phyloP scores from a whole-genome alignment of 2,329 filamentous ascomycete genomes.

The Pseudophaeomoniella oleicola region DNA sequence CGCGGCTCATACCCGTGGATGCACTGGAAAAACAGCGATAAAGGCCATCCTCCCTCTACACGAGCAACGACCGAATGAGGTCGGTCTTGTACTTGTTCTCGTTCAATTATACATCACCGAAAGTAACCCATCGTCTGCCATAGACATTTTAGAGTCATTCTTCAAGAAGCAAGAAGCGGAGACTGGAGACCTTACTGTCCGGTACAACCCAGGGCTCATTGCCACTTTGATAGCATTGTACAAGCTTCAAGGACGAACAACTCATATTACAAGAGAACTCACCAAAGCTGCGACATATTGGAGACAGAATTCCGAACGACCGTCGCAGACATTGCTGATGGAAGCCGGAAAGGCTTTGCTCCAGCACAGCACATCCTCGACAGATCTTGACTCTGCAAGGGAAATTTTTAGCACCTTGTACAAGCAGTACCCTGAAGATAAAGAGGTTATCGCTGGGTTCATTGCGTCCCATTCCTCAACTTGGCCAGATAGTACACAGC shows the following conservation, averaged over 20 bases:
- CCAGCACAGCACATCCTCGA: conserved; percentile 42
- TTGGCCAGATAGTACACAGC: conserved; percentile 21
- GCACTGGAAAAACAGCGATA: conserved; percentile 51
- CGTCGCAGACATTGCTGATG: conserved; percentile 19
- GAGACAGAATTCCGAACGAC: conserved; percentile 46
- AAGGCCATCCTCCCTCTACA: conserved; percentile 55
- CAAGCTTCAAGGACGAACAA: conserved; percentile 56
- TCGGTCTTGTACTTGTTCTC: conserved; percentile 66
- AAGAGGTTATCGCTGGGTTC: conserved; percentile 63
- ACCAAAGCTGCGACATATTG: conserved; percentile 71
- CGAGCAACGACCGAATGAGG: conserved; percentile 60
- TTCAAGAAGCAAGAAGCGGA: conserved; percentile 56
- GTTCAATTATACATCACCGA: conserved; percentile 66
- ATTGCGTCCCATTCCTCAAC: conserved; percentile 63
- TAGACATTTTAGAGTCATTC: conserved; percentile 61
- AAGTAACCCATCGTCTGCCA: conserved; percentile 58
- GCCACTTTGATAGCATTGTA: conserved; percentile 70
- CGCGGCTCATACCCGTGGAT: conserved; percentile 51
- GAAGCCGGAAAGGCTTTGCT: background rate
- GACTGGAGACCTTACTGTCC: conserved; percentile 44
- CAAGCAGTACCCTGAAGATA: conserved; percentile 48
- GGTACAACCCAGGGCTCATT: conserved; percentile 73
- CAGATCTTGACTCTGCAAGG: conserved; percentile 53
- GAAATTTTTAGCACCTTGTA: conserved; percentile 67
- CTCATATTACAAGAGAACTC: conserved; percentile 57